Evolutionary conservation across 1,284 basidiomycete species (phyloP), one percentile per base, ranked within the genome.

Genomic region (Malassezia cuniculi): DNA sequence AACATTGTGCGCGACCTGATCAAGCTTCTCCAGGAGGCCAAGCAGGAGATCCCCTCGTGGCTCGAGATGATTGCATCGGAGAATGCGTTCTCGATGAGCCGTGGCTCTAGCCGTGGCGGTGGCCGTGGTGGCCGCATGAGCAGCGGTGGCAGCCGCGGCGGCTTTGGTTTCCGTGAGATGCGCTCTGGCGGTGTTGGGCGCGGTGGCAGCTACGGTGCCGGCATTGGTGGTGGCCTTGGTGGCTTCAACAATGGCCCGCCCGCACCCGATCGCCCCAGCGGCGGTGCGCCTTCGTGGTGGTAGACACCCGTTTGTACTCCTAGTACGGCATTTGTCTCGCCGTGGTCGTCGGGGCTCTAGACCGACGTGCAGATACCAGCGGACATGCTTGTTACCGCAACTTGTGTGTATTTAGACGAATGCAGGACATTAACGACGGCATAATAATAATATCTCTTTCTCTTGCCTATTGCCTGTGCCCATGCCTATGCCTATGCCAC

Each of bases 1-100:
- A 66, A 86, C 71, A 90, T 95, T 52, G 84, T 84, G 32, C 78
- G 81, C 36, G 87, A 93, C 60, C 75, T 97, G 32, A 72, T 95
- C 41, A 89, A 94, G 67, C 76, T 97, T 10, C 78, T 97, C 37
- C 79, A 84, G 47, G 90, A 95, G 71, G 90, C 90, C 31, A 90
- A 97, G 70, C 93, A 97, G 70, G 87, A 93, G 47, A 80, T 87
- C 38, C 89, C 89, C 3, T 51, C 68, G n/a, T 97, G 89, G 87
- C 75, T 95, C 40, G 83, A 87, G 66, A 78, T 79, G 17, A 79
- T 93, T 39, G 79, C 81, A 4, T 77, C 80, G 42, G 89, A 95
- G 72, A 74, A 78, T 30, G 74, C 79, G 35, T 87, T 81, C 62
- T 78, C 79, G 14, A 73, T 75, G 32, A 54, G 55, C 20, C 73